Evolutionary conservation across 768 basidiomycete genomes (phyloP).

Genomic region (Termitomyces sp.): DNA sequence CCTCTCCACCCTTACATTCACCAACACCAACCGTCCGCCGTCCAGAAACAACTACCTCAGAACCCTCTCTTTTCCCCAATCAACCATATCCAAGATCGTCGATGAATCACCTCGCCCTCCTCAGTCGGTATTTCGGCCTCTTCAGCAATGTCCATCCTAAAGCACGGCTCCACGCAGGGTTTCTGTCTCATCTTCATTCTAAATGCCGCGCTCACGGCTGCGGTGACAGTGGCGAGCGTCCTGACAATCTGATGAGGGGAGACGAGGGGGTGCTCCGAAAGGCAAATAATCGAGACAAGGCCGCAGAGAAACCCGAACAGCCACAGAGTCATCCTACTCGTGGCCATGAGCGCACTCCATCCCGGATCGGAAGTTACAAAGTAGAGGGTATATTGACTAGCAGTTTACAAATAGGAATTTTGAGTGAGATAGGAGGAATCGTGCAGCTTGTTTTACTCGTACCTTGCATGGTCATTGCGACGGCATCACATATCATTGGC

Average conservation of each 20-base stretch:
- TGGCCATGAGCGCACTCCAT: not conserved
- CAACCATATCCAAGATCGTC: slow-evolving; percentile 37
- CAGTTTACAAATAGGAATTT: not conserved
- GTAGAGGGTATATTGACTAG: not conserved
- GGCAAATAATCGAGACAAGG: not conserved
- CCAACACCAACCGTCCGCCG: not conserved
- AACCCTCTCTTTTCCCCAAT: slow-evolving; percentile 27
- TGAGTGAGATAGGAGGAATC: not conserved
- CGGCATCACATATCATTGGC: not conserved
- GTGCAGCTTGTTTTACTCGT: not conserved
- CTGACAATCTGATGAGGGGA: slow-evolving; percentile 53
- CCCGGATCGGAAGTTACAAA: not conserved
- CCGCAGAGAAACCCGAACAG: not conserved
- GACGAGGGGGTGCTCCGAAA: slow-evolving; percentile 50
- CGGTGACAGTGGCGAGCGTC: slow-evolving; percentile 50
- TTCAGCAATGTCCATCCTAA: slow-evolving; percentile 36
- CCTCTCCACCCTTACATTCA: not conserved
- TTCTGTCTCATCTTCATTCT: slow-evolving; percentile 57
- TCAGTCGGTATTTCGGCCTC: slow-evolving; percentile 28
- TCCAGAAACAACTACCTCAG: slow-evolving; percentile 43
- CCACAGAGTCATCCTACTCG: not conserved
- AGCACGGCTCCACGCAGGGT: slow-evolving; percentile 47
- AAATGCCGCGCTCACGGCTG: slow-evolving; percentile 46
- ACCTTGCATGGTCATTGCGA: not conserved
- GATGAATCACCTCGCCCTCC: slow-evolving; percentile 33